Evolutionary conservation across 345 rosid genomes (phyloP).

Genomic region (Lepidium didymum): DNA sequence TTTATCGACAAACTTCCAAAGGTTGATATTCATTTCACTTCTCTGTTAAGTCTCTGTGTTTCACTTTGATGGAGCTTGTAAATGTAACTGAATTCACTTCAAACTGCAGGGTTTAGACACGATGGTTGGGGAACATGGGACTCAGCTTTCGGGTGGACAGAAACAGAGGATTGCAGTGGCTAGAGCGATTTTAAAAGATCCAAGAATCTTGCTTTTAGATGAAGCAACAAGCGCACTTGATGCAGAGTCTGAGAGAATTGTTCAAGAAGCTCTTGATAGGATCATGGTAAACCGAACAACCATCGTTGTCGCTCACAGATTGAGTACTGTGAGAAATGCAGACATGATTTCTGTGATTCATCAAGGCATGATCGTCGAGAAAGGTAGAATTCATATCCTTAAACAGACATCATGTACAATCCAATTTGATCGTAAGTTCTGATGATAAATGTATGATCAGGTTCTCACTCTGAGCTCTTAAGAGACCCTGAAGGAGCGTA

Average conservation of each 20-base stretch:
- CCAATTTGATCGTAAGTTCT: too few relatives aligned
- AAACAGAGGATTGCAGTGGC: conserved; percentile 75
- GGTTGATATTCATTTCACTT: conserved; percentile 21
- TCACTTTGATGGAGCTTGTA: not conserved
- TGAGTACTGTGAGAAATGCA: conserved; percentile 52
- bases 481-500: conserved; percentile 78
- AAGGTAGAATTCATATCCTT: conserved; percentile 12
- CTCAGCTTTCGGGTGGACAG: conserved; percentile 74
- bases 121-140: conserved; percentile 77
- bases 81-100: conserved; percentile 15
- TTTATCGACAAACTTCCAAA: conserved; percentile 60
- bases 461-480: conserved; percentile 61
- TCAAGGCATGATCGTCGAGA: conserved; percentile 51
- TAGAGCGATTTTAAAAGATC: conserved; percentile 64
- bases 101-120: conserved; percentile 51
- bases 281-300: conserved; percentile 60
- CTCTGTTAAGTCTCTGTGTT: conserved; percentile 3
- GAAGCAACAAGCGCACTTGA: conserved; percentile 79
- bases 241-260: conserved; percentile 54
- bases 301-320: conserved; percentile 53
- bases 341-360: conserved; percentile 53
- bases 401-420: too few relatives aligned
- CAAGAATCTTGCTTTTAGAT: conserved; percentile 58
- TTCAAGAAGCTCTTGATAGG: conserved; percentile 59
- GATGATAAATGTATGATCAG: too few relatives aligned